Evolutionary conservation across 257 asterid genomes (phyloP).

Genomic region (Jasminum sambac): DNA sequence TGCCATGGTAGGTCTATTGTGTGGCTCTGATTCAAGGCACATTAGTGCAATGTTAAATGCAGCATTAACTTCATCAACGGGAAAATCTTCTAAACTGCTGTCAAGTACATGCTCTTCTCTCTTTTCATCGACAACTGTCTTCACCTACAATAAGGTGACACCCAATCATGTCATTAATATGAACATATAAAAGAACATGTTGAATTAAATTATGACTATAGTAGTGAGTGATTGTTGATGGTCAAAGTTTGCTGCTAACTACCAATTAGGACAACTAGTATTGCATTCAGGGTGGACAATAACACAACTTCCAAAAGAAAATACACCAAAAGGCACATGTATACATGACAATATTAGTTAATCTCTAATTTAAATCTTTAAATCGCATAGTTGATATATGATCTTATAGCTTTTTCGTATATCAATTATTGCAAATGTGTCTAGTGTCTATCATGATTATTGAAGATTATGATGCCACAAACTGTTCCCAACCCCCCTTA

Average conservation of each 20-base stretch:
- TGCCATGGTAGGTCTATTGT: conserved; percentile 74
- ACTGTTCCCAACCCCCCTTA: neutral
- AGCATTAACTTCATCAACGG: conserved; percentile 49
- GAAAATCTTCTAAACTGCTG: conserved; percentile 48
- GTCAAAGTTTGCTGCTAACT: neutral
- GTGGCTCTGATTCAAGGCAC: conserved; percentile 80
- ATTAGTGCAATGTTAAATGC: conserved; percentile 60
- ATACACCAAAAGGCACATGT: neutral
- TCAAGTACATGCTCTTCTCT: conserved; percentile 70
- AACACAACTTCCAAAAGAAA: neutral
- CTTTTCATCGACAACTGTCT: conserved; percentile 74
- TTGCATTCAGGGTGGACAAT: neutral
- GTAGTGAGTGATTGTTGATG: neutral
- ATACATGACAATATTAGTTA: neutral
- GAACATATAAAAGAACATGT: neutral
- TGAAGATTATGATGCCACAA: neutral
- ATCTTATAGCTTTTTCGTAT: neutral
- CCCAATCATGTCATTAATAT: conserved; percentile 1
- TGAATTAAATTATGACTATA: neutral
- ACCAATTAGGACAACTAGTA: neutral
- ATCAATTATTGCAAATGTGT: neutral
- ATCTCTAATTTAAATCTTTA: neutral
- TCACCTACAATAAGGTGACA: conserved; percentile 55
- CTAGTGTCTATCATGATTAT: neutral
- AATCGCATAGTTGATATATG: neutral